Evolutionary conservation across 2,329 filamentous ascomycete genomes (phyloP).

Genomic region (Camptophora hylomeconis): DNA sequence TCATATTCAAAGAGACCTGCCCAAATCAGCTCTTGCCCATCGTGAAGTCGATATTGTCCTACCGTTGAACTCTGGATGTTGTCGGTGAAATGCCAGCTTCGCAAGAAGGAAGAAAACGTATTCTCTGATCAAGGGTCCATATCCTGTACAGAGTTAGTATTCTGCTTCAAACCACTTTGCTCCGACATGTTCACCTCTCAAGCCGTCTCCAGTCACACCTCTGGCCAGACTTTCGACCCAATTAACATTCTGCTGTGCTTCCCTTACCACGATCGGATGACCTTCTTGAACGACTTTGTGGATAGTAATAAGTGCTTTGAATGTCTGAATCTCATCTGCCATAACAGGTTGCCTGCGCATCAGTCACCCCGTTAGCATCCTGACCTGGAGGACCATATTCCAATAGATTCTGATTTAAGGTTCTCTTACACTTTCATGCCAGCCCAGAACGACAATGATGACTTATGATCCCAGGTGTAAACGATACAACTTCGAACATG

Average conservation of each 20-base stretch:
- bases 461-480: conserved; percentile 98
- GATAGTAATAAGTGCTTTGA: conserved; percentile 93
- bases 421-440: conserved; percentile 99
- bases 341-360: conserved; percentile 74
- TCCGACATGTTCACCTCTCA: conserved; percentile 51
- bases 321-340: conserved; percentile 95
- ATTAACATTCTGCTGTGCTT: conserved; percentile 73
- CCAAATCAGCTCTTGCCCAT: too few species aligned
- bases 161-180: conserved; percentile 7
- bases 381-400: background rate
- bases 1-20: conserved; percentile 96
- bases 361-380: background rate
- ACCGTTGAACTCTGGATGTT: conserved; percentile 97
- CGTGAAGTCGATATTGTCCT: too few species aligned
- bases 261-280: conserved; percentile 72
- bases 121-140: conserved; percentile 84
- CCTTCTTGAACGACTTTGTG: conserved; percentile 97
- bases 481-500: conserved; percentile 97
- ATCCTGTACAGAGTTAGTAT: too few species aligned
- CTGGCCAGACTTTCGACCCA: conserved; percentile 91
- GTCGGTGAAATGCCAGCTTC: conserved; percentile 90
- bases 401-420: too few species aligned
- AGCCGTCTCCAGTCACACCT: conserved; percentile 67
- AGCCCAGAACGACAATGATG: conserved; percentile 86
- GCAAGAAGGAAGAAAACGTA: conserved; percentile 92